Conservation (phyloP, 78 protist genomes). For the Dictyostelium discoideum region DNA sequence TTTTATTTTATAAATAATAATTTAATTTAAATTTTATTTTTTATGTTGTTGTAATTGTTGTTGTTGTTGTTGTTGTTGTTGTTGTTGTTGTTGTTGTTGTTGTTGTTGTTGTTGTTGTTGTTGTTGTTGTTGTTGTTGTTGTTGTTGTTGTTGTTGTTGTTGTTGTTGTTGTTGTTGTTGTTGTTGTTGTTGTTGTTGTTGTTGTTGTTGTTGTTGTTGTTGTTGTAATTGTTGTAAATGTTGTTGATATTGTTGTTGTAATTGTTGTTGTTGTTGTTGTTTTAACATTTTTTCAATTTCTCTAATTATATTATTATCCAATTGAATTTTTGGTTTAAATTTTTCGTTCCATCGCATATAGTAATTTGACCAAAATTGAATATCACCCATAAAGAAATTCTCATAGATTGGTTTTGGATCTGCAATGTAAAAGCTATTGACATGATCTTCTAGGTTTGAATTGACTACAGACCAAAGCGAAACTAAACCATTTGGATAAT, state of each 20-base stretch:
- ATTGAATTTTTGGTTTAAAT: slow-evolving; percentile 16
- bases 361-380: slow-evolving; percentile 71
- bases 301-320: not conserved
- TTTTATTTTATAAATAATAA: not conserved
- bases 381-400: slow-evolving; percentile 44
- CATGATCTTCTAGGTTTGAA: not conserved
- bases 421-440: slow-evolving; percentile 23
- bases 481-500: not conserved
- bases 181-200: not conserved
- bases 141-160: not conserved
- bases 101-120: not conserved
- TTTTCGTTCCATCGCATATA: slow-evolving; percentile 54
- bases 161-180: not conserved
- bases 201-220: not conserved
- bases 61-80: not conserved
- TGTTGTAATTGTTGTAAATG: not conserved
- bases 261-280: slow-evolving; percentile 9
- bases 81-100: not conserved
- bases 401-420: slow-evolving; percentile 67
- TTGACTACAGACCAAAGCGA: slow-evolving; percentile 28
- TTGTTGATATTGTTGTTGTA: not conserved
- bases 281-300: not conserved
- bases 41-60: not conserved
- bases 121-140: not conserved
- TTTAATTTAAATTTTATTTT: not conserved